Conservation (phyloP, 2,329 filamentous ascomycete genomes). For the Clonostachys solani region DNA sequence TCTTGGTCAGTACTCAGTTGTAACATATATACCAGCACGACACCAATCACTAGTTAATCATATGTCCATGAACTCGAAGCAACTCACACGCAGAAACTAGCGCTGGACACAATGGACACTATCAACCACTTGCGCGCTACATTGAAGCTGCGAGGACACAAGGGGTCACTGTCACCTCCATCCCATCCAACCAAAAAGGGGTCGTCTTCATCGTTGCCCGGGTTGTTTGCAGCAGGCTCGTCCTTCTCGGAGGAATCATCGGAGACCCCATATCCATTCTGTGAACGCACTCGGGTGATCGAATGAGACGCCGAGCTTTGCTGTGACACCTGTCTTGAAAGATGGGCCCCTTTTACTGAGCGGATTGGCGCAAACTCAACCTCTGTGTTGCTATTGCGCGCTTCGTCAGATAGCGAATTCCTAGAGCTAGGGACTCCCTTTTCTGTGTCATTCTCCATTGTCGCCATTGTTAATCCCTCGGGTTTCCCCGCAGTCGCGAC, state of each 20-base stretch:
- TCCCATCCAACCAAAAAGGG: constrained; percentile 68
- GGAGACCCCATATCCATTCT: constrained; percentile 39
- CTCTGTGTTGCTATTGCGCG: no score
- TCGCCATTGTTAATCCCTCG: no score
- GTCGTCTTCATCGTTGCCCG: neutral
- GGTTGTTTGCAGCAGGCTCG: neutral
- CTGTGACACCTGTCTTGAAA: neutral
- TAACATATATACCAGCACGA: no score
- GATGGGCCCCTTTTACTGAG: neutral
- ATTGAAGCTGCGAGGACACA: constrained; percentile 68
- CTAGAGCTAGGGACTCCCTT: no score
- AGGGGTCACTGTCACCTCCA: constrained; percentile 63
- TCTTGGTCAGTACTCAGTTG: neutral
- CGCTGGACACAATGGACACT: constrained; percentile 66
- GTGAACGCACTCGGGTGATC: constrained; percentile 25
- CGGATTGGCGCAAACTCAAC: neutral
- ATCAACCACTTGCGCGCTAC: constrained; percentile 73
- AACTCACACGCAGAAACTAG: constrained; percentile 82
- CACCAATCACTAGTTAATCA: neutral
- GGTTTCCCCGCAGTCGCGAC: no score
- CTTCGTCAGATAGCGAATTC: no score
- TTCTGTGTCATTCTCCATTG: no score
- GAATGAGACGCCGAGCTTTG: neutral
- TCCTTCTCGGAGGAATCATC: constrained; percentile 14
- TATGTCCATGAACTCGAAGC: neutral